Evolutionary conservation across 805 yeast genomes (phyloP).

Genomic region (Schizosaccharomyces lindneri): DNA sequence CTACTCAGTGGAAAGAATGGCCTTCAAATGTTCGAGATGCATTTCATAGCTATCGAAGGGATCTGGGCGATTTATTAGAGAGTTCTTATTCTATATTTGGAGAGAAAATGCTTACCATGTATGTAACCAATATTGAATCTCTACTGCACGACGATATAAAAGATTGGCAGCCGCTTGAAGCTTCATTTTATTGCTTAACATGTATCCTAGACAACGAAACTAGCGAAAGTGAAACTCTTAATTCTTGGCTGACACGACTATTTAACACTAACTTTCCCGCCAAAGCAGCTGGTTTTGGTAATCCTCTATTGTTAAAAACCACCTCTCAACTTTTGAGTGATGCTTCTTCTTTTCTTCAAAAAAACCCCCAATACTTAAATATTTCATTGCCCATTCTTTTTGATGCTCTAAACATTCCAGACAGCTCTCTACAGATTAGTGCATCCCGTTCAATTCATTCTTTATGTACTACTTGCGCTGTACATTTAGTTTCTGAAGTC

Average conservation of each 20-base stretch:
- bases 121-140: not conserved
- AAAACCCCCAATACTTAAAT: not conserved
- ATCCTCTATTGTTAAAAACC: not conserved
- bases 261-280: not conserved
- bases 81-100: not conserved
- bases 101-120: not conserved
- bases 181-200: not conserved
- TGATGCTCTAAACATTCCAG: not conserved
- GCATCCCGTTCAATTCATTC: not conserved
- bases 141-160: not conserved
- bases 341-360: not conserved
- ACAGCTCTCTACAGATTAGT: not conserved
- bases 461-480: not conserved
- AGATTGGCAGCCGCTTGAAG: not conserved
- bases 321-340: not conserved
- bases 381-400: not conserved
- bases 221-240: not conserved
- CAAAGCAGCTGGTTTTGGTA: not conserved
- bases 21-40: not conserved
- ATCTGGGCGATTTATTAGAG: not conserved
- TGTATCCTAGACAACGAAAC: not conserved
- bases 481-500: not conserved
- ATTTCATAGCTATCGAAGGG: not conserved
- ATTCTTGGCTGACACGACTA: not conserved
- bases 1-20: not conserved